phyloP scores from a whole-genome alignment of 225 moss, liverwort and hornwort genomes.

The Sphagnum tenellum region DNA sequence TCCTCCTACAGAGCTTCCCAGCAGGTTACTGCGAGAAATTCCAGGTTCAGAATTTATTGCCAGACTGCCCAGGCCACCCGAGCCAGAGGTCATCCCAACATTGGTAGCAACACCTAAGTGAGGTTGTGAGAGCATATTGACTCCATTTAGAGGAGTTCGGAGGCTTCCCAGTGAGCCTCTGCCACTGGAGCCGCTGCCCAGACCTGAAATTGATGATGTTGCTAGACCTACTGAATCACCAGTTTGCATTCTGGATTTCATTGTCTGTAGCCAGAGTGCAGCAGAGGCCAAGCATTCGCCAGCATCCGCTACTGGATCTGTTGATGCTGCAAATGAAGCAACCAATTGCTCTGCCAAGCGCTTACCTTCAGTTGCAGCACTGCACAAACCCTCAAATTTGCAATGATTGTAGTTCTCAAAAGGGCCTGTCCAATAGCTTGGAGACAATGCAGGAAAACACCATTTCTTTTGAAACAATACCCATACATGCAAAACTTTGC shows the following conservation, averaged over 20 bases:
- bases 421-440: too few species aligned
- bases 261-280: conserved; percentile 94
- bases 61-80: conserved; percentile 64
- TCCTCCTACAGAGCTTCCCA: conserved; percentile 53
- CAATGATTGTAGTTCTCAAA: too few species aligned
- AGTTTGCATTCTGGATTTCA: conserved; percentile 91
- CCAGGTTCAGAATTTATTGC: conserved; percentile 58
- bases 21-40: conserved; percentile 49
- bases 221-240: conserved; percentile 64
- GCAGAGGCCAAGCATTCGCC: conserved; percentile 98
- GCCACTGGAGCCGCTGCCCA: conserved; percentile 11
- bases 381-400: conserved; percentile 11
- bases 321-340: conserved; percentile 93
- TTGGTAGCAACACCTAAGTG: conserved; percentile 29
- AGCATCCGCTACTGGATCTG: conserved; percentile 92
- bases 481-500: too few species aligned
- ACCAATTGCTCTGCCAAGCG: conserved; percentile 94
- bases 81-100: conserved; percentile 41
- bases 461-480: too few species aligned
- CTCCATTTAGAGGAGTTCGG: conserved; percentile 24
- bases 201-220: conserved; percentile 32
- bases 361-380: conserved; percentile 98
- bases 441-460: too few species aligned
- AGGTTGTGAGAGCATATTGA: conserved; percentile 36
- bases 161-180: too few species aligned